These are phyloP conservation scores for Lachnellula hyalina DNA, from an alignment of 2,329 filamentous ascomycete species.

Conservation along the genomic window DNA sequence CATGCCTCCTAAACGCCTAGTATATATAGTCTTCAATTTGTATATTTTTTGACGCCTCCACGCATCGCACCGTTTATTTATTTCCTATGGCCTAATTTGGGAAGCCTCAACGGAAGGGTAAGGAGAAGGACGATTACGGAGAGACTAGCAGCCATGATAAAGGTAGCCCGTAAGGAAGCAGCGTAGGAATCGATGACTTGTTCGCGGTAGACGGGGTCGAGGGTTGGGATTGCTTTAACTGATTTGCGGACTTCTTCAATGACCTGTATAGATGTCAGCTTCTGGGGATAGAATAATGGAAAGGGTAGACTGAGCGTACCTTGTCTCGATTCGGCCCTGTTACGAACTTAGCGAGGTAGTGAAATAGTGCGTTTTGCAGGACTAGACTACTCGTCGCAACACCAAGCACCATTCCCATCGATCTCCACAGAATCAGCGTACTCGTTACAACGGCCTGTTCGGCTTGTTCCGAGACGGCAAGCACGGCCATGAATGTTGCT, in stretches of 20 bases:
- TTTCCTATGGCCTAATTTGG: slow-evolving; percentile 43
- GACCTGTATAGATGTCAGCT: slow-evolving; percentile 31
- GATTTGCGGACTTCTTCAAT: slow-evolving; percentile 47
- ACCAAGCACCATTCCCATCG: slow-evolving; percentile 68
- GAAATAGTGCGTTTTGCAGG: slow-evolving; percentile 63
- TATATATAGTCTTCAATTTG: neutral
- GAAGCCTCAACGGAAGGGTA: slow-evolving; percentile 48
- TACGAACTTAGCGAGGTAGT: slow-evolving; percentile 55
- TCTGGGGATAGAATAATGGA: neutral
- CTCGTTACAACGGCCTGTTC: slow-evolving; percentile 66
- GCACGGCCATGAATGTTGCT: slow-evolving; percentile 56
- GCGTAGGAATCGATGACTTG: slow-evolving; percentile 54
- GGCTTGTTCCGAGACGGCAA: slow-evolving; percentile 52
- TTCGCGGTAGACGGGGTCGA: slow-evolving; percentile 41
- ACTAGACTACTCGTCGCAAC: slow-evolving; percentile 66
- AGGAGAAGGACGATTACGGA: slow-evolving; percentile 44
- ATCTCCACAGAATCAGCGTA: slow-evolving; percentile 67
- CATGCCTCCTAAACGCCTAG: neutral
- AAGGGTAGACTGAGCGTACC: slow-evolving; percentile 10
- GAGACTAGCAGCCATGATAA: slow-evolving; percentile 40
- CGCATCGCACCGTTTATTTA: slow-evolving; percentile 19
- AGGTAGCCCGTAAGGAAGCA: slow-evolving; percentile 41
- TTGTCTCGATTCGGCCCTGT: slow-evolving; percentile 51
- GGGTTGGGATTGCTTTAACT: slow-evolving; percentile 46
- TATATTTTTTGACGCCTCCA: neutral